Evolutionary conservation across 495 filamentous ascomycete genomes (phyloP).

Genomic region (Apodospora peruviana): DNA sequence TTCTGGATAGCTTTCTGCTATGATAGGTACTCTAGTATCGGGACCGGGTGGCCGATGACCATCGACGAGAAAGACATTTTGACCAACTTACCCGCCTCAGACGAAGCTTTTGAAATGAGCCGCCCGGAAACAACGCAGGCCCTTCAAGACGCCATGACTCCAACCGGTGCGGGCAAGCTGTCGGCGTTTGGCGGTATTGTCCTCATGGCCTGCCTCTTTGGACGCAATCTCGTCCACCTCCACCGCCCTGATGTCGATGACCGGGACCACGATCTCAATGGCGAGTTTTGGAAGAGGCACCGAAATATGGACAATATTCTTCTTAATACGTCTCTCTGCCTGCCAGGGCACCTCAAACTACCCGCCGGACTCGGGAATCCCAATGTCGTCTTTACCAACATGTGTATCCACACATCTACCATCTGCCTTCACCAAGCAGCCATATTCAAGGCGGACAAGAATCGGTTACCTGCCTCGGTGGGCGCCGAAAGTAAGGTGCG

Average conservation of each 20-base stretch:
- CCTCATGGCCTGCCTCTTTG: constrained; percentile 82
- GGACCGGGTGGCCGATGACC: constrained; percentile 94
- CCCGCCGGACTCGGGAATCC: constrained; percentile 69
- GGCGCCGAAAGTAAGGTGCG: constrained; percentile 84
- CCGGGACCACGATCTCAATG: constrained; percentile 81
- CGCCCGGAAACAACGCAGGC: constrained; percentile 63
- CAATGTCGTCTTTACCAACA: constrained; percentile 92
- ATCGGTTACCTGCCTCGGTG: constrained; percentile 70
- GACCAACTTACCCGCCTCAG: constrained; percentile 77
- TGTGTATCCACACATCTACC: constrained; percentile 93
- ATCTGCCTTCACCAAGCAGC: constrained; percentile 98
- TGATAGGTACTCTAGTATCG: constrained; percentile 92
- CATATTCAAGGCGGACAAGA: constrained; percentile 93
- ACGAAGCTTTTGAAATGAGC: constrained; percentile 82
- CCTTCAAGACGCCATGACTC: constrained; percentile 65
- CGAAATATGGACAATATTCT: constrained; percentile 84
- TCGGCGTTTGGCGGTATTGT: constrained; percentile 78
- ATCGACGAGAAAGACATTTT: constrained; percentile 89
- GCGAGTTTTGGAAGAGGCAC: constrained; percentile 95
- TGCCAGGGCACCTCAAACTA: constrained; percentile 79
- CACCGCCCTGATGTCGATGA: constrained; percentile 84
- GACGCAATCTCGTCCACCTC: constrained; percentile 88
- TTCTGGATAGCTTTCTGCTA: constrained; percentile 92
- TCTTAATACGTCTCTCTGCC: constrained; percentile 73
- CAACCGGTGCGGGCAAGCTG: constrained; percentile 62